Evolutionary conservation across 305 asterid genomes (phyloP), one percentile per base, ranked within the genome.

Genomic region (Coffea humblotiana): DNA sequence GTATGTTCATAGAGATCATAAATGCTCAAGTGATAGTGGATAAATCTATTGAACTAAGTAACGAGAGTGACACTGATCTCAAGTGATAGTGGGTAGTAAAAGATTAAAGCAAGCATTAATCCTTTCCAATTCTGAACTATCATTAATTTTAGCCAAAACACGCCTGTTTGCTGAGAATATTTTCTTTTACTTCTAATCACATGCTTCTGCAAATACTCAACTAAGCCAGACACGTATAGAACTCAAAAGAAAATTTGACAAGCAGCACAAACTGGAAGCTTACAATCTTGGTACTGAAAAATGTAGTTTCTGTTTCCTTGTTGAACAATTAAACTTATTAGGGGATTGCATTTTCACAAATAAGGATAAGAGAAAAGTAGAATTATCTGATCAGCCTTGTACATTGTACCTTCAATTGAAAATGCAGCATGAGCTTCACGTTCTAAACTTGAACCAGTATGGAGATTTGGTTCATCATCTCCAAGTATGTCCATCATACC

Each of bases 371-470:
- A 75, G 56, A 70, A 79, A 29, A 32, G 58, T 76, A 64, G 45
- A 56, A 66, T 5, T 0, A 37, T 23, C 12, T 47, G 75, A 37
- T 56, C 43, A 35, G 9, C 81, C 68, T 19, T 37, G 71, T n/a
- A 83, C 19, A 81, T 51, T 68, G 40, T 86, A 95, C 98, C 99
- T 92, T 92, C 95, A 88, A 95, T 83, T 75, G 98, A 89, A 87
- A 95, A 95, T 73, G 97, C 91, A 71, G 93, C 97, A 91, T 92
- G 97, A 86, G 88, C 87, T 90, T 95, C 99, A 75, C 79, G 88
- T 68, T 78, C 82, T 75, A 85, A 86, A 77, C 71, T 79, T 83
- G 83, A 89, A 71, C 77, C 87, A 29, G 77, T 81, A 76, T 77
- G 76, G 76, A 74, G 74, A 78, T 79, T 86, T 54, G 90, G 84